Evolutionary conservation across 2,329 filamentous ascomycete genomes (phyloP), one percentile per base, ranked within the genome.

Genomic region (Penicillium brasilianum): DNA sequence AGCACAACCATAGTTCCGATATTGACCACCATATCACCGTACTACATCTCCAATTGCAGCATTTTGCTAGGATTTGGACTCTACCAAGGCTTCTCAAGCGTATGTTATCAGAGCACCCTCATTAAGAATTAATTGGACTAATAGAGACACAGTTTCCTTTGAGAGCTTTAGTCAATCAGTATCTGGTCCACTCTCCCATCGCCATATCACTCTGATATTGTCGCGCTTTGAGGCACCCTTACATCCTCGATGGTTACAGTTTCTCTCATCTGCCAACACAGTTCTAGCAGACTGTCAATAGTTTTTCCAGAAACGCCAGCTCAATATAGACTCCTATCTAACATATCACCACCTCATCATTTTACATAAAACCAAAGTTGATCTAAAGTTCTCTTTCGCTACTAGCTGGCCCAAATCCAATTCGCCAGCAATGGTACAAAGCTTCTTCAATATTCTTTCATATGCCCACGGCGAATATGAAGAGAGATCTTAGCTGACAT

Each of bases 31-130:
- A 69, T 3, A 63, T 60, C 18, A 63, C 63, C 25, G 49, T 70
- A 14, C 63, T 72, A 2, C 63, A 36, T 36, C 58, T 72, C 3
- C 65, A 69, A 22, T 58, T 72, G 11, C 32, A 71, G 28, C 68
- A 71, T 20, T 72, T 72, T 64, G 68, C 52, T 1, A 59, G 18
- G 1, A 57, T 66, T 14, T 72, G 70, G 69, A 68, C 68, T 39
- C 46, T 60, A 49, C 59, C 62, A 46, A 60, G 55, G 32, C 55
- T 63, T 9, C 51, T 63, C 3, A 41, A 3, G 20, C 25, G 61
- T 63, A 48, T 41, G 55, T 58, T 34, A 10, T 46, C 43, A 1
- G 13, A 25, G 43, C 18, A 5, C 18, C 18, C 18, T n/a, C 25
- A 46, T 46, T 16, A 11, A 7, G 16, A 11, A 3, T 10, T 6